Evolutionary conservation across 2,329 filamentous ascomycete species (phyloP), one percentile per base, ranked within the genome.

Genomic region (Nigrospora sphaerica): DNA sequence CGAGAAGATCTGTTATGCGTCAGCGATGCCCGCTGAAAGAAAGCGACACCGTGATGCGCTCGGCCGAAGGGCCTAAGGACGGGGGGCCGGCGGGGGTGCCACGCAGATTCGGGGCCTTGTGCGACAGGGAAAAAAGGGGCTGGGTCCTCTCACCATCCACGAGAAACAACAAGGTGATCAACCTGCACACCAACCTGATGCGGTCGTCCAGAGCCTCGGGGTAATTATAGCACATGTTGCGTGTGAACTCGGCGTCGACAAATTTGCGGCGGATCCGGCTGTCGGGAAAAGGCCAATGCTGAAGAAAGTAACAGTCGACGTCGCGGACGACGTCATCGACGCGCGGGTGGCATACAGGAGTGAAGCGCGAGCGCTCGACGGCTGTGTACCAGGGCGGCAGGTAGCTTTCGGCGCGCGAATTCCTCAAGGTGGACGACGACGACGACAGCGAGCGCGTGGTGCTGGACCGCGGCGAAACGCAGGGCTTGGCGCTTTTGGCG

Each of bases 121-220:
- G 19, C 6, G 19, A 23, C 33, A 35, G 33, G 41, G 17, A 1
- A 17, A 9, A 2, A 7, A 18, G n/a, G 18, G 14, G n/a, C 16
- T 3, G 44, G 33, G 41, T 28, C 23, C 23, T 46, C 61, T 45
- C 55, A 69, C 68, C 70, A 51, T 73, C 69, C 28, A 72, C 60
- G 1, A 73, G 48, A 45, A 73, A 73, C 1, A 70, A 50, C 1
- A 71, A 28, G 1, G 68, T 68, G 6, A 71, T 46, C 0, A 74
- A 55, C 4, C 57, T 53, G 50, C 67, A 69, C 1, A 62, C 67
- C 42, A 61, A 66, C 11, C 54, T 40, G 18, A 72, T 69, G 2
- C 70, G 52, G 43, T 68, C 66, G 46, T 70, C 62, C 16, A 54
- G 28, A 1, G 68, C 63, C 28, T 52, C 48, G 0, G 67, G 68